Evolutionary conservation across 176 grass and related monocot genomes (phyloP), one percentile per base, ranked within the genome.

Genomic region (Rhynchospora tenuis): DNA sequence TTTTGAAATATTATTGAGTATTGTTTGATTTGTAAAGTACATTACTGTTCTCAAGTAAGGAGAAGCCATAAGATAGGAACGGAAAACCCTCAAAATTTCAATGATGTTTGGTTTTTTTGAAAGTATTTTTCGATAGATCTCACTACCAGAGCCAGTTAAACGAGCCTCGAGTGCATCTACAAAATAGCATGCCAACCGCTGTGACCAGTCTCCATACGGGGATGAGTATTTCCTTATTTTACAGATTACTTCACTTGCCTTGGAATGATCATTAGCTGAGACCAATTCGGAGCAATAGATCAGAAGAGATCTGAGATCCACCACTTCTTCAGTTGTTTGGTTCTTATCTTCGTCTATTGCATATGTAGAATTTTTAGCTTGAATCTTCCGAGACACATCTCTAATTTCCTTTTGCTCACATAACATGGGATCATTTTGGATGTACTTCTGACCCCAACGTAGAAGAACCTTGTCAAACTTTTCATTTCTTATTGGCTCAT

Each of bases 111-210:
- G 81, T 76, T 62, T 76, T 59, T 85, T 88, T 7, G 51, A 85
- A 76, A 92, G 59, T 8, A 88, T 69, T 11, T 81, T 86, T 43
- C 54, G 64, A 52, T 90, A 90, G 4, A 94, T 75, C 55, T 85
- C 84, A 13, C 31, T 86, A 23, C 88, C 88, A 2, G 43, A 87
- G 57, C 93, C 93, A 44, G 65, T 64, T 71, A 92, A 85, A 38
- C 90, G 90, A 22, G 93, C 93, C 82, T 94, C 88, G 17, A 94
- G 93, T 61, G 43, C 86, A 71, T 90, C 73, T 26, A 70, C 90
- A 68, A 94, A 90, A 22, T 83, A 89, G 67, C 83, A 23, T 54
- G 90, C 93, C 65, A 92, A 65, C 31, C 90, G 89, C 71, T 92
- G 86, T 31, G 71, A 85, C 45, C 64, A 74, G 82, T 94, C 82